phyloP scores from a whole-genome alignment of 1,284 basidiomycete species.

The Sanghuangporus sanghuang region DNA sequence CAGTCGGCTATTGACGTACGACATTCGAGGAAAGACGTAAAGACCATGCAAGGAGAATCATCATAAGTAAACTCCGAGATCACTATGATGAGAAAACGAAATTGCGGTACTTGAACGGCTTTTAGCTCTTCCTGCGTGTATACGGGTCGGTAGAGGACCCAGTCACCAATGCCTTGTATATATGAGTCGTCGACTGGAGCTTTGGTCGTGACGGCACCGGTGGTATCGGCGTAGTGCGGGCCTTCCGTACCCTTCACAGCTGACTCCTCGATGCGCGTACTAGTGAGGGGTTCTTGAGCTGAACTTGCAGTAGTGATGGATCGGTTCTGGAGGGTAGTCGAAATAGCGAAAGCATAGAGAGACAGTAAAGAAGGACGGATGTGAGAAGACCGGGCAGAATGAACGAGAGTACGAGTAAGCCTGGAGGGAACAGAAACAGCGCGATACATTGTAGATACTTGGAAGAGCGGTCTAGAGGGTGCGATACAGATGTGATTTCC shows the following conservation, averaged over 20 bases:
- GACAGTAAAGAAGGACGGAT: neutral
- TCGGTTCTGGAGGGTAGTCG: neutral
- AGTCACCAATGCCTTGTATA: conserved; percentile 53
- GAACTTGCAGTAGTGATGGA: neutral
- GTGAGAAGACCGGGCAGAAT: neutral
- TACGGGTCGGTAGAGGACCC: conserved; percentile 81
- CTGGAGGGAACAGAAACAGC: neutral
- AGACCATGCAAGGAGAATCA: no score
- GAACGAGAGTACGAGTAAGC: neutral
- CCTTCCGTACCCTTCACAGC: conserved; percentile 14
- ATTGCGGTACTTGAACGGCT: conserved; percentile 52
- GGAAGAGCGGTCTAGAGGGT: neutral
- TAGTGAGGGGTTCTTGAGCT: neutral
- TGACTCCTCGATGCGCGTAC: conserved; percentile 9
- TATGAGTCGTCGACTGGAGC: neutral
- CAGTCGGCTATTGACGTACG: conserved; percentile 41
- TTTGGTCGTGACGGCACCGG: neutral
- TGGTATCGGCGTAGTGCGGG: conserved; percentile 13
- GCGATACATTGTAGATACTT: neutral
- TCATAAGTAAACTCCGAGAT: no score
- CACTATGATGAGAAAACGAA: neutral
- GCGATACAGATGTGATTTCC: neutral
- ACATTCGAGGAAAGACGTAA: neutral
- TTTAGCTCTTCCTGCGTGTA: conserved; percentile 76
- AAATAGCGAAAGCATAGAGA: neutral